These are phyloP conservation scores for Nepenthes alata DNA, from an alignment of 179 eudicot genomes.

Conservation along the genomic window DNA sequence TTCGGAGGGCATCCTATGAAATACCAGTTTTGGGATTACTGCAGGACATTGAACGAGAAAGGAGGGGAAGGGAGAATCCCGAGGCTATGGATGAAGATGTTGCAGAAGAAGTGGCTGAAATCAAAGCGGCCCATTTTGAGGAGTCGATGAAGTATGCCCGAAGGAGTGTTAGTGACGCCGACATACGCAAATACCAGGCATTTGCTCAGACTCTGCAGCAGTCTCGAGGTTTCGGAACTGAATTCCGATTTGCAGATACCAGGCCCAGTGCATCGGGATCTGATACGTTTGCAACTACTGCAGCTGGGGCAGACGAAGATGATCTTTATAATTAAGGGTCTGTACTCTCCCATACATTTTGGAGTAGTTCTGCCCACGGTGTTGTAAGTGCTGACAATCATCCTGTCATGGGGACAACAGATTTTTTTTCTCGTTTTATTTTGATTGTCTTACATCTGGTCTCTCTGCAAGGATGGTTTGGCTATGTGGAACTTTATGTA, in stretches of 20 bases:
- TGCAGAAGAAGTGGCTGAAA: slow-evolving; percentile 77
- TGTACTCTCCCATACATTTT: too few relatives aligned
- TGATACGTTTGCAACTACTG: slow-evolving; percentile 63
- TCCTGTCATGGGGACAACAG: too few relatives aligned
- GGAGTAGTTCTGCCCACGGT: too few relatives aligned
- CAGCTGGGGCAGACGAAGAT: slow-evolving; percentile 75
- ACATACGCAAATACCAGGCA: slow-evolving; percentile 86
- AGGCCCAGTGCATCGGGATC: slow-evolving; percentile 30
- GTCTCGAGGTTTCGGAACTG: slow-evolving; percentile 70
- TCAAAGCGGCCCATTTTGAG: slow-evolving; percentile 74
- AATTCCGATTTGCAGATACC: slow-evolving; percentile 55
- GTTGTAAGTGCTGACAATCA: too few relatives aligned
- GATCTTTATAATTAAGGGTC: slow-evolving; percentile 51
- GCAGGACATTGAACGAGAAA: slow-evolving; percentile 84
- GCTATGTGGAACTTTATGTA: too few relatives aligned
- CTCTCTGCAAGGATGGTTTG: too few relatives aligned
- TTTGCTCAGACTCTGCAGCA: slow-evolving; percentile 88
- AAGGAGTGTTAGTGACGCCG: slow-evolving; percentile 86
- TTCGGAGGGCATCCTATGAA: too few relatives aligned
- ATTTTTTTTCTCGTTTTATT: too few relatives aligned
- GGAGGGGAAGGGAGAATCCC: slow-evolving; percentile 58
- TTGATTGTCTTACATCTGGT: too few relatives aligned
- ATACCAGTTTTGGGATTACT: not conserved
- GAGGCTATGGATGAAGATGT: slow-evolving; percentile 89
- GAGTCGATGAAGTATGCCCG: slow-evolving; percentile 91